A percentile compares a stretch with the other conserved stretches of the same genome.
phyloP scores from a whole-genome alignment of 495 filamentous ascomycete species.

The Aspergillus sclerotioniger region DNA sequence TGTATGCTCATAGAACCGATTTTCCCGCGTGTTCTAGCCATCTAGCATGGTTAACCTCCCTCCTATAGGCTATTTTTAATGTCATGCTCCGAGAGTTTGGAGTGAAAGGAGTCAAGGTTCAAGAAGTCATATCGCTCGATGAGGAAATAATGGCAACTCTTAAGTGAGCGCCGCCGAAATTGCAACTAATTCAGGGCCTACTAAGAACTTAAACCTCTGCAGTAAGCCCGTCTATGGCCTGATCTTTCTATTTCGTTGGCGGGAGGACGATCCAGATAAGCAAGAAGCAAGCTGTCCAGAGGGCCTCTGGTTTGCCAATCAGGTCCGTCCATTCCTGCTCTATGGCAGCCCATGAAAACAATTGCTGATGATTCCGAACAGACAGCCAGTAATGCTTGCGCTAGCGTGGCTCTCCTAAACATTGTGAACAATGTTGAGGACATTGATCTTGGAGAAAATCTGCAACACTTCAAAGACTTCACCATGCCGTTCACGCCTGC shows the following conservation, averaged over 20 bases:
- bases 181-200: neutral
- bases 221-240: conserved; percentile 76
- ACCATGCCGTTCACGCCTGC: conserved; percentile 67
- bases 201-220: conserved; percentile 9
- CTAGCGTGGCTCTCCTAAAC: conserved; percentile 83
- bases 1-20: conserved; percentile 42
- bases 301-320: conserved; percentile 91
- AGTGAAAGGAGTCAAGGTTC: conserved; percentile 67
- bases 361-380: conserved; percentile 27
- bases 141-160: conserved; percentile 62
- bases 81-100: conserved; percentile 77
- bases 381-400: conserved; percentile 81
- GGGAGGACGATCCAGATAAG: conserved; percentile 56
- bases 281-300: conserved; percentile 60
- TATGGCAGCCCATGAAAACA: neutral
- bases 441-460: conserved; percentile 62
- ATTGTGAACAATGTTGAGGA: conserved; percentile 79
- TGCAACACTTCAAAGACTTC: conserved; percentile 68
- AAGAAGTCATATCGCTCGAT: conserved; percentile 77
- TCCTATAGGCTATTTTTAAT: conserved; percentile 71
- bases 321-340: conserved; percentile 47
- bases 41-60: neutral
- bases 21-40: neutral
- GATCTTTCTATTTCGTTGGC: conserved; percentile 78
- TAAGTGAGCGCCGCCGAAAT: conserved; percentile 45